A percentile compares a stretch with the other conserved stretches of the same genome.
phyloP scores from a whole-genome alignment of 192 early-diverging fungal genomes.

The Coemansia sp. region DNA sequence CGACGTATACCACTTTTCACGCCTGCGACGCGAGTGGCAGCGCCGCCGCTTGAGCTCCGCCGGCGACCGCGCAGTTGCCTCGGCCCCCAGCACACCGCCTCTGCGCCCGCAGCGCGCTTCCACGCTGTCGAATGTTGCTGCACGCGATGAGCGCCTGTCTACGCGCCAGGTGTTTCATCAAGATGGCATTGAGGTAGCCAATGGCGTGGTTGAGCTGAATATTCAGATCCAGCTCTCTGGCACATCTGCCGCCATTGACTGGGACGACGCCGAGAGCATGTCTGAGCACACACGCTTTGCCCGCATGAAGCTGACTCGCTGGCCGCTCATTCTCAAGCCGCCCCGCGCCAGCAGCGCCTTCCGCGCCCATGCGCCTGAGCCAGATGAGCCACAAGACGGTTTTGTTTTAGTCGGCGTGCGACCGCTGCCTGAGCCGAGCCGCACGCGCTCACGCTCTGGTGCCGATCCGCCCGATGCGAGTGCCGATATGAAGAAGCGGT shows the following conservation, averaged over 20 bases:
- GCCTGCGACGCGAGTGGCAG: constrained; percentile 54
- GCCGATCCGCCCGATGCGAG: not conserved
- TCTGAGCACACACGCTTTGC: constrained; percentile 48
- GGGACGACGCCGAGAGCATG: constrained; percentile 31
- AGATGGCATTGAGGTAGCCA: constrained; percentile 49
- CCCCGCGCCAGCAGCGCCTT: constrained; percentile 13
- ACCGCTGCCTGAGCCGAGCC: constrained; percentile 44
- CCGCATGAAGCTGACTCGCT: constrained; percentile 43
- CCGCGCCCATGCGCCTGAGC: constrained; percentile 1
- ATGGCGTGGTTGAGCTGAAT: constrained; percentile 46
- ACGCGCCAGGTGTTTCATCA: constrained; percentile 18
- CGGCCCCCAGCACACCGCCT: constrained; percentile 35
- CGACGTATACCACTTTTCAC: constrained; percentile 48
- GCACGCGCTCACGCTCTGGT: constrained; percentile 18
- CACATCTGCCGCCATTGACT: constrained; percentile 21
- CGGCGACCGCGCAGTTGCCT: constrained; percentile 17
- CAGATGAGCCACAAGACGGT: constrained; percentile 43
- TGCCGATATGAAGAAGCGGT: constrained; percentile 23
- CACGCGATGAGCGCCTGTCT: not conserved
- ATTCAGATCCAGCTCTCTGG: constrained; percentile 42
- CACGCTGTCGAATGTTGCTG: constrained; percentile 9
- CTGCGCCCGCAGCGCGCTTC: constrained; percentile 28
- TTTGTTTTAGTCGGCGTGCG: constrained; percentile 40
- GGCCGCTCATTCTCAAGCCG: constrained; percentile 41
- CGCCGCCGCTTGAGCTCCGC: constrained; percentile 22